Evolutionary conservation across 2,329 filamentous ascomycete genomes (phyloP), one percentile per base, ranked within the genome.

Genomic region (Epicoccum nigrum): DNA sequence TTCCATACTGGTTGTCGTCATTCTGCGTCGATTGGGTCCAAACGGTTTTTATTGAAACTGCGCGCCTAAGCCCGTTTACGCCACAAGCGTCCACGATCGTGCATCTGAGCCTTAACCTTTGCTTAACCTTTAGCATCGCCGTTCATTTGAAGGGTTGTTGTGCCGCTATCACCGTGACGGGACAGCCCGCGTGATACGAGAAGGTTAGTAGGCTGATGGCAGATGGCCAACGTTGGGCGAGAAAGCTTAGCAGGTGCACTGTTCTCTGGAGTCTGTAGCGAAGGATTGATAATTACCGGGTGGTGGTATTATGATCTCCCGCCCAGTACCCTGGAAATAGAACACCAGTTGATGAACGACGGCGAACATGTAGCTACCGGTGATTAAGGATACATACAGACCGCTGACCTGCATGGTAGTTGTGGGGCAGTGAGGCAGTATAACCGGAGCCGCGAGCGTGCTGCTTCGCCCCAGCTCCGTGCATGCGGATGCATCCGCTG

Each of bases 41-140:
- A 38, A 20, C 34, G 23, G 20, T 33, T 45, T 27, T 37, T 46
- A 42, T 52, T 46, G 43, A 46, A 42, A 27, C 27, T 52, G 38
- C 27, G 25, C 43, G 49, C 43, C 49, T 34, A 43, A 39, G 38
- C 38, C 35, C 43, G 42, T 51, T 51, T 33, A 30, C 49, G 49
- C 44, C 49, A 52, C 49, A 52, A 47, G 49, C 49, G 43, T 43
- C 30, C 39, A 43, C 39, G 43, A 52, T 52, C 49, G 49, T 47
- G 49, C 44, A 47, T 31, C 32, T 40, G 21, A 39, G 30, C 33
- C 13, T 30, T 34, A 47, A 13, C 19, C 25, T 30, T 31, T 21
- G 21, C n/a, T n/a, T n/a, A 30, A 20, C 38, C 21, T 20, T 43
- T 32, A 32, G 42, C 37, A n/a, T n/a, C 42, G 42, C 42, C 34